Conservation (phyloP, 257 asterid species). For the Petunia axillaris region DNA sequence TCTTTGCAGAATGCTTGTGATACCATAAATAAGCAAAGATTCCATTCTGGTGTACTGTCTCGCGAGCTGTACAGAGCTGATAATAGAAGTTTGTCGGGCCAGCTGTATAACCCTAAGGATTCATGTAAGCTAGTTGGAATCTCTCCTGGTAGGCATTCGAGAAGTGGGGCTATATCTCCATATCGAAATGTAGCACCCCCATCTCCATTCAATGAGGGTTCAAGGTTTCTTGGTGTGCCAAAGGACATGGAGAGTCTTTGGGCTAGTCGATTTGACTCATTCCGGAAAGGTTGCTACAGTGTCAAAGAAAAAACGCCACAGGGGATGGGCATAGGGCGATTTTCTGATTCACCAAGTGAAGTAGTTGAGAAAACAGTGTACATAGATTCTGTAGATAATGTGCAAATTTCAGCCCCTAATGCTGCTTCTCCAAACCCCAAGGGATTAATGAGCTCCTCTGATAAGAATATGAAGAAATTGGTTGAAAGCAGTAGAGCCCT, state of each 20-base stretch:
- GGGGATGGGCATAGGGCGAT: conserved; percentile 43
- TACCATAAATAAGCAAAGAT: conserved; percentile 58
- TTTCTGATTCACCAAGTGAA: conserved; percentile 32
- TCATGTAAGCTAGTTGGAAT: conserved; percentile 46
- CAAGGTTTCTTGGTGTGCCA: conserved; percentile 76
- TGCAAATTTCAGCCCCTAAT: conserved; percentile 24
- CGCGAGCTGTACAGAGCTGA: conserved; percentile 53
- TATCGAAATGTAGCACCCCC: conserved; percentile 72
- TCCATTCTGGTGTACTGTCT: conserved; percentile 74
- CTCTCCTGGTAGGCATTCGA: conserved; percentile 63
- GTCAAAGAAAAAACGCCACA: conserved; percentile 59
- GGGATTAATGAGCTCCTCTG: conserved; percentile 29
- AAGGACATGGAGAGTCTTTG: conserved; percentile 51
- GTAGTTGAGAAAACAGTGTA: conserved; percentile 46
- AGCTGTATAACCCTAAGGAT: conserved; percentile 39
- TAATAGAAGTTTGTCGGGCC: conserved; percentile 43
- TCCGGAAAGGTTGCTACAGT: conserved; percentile 54
- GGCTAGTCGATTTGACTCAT: conserved; percentile 55
- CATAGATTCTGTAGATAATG: conserved; percentile 49
- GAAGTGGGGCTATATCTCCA: conserved; percentile 85
- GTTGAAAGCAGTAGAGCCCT: conserved; percentile 30
- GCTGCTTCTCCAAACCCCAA: conserved; percentile 32
- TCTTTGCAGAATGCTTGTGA: conserved; percentile 59
- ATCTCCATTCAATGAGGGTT: conserved; percentile 80
- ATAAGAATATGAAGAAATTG: conserved; percentile 29